Evolutionary conservation across 805 yeast genomes (phyloP).

Genomic region (Hanseniaspora singularis): DNA sequence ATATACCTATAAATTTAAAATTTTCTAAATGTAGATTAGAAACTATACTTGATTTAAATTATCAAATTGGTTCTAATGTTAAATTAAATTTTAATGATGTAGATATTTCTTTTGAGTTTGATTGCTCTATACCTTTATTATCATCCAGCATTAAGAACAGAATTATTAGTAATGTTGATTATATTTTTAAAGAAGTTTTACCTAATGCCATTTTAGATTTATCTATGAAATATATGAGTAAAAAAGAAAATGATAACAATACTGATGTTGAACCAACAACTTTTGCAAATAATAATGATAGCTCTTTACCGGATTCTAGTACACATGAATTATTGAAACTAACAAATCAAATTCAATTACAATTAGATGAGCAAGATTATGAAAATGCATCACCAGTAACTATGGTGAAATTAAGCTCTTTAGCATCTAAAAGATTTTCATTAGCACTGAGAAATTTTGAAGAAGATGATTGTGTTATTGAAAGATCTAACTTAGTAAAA

Average conservation of each 20-base stretch:
- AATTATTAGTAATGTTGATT: slow-evolving; percentile 27
- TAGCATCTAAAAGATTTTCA: slow-evolving; percentile 69
- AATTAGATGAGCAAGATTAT: too few species aligned
- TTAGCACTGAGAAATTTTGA: slow-evolving; percentile 37
- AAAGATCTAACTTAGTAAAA: slow-evolving; percentile 26
- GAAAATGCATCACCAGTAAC: slow-evolving; percentile 50
- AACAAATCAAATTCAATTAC: too few species aligned
- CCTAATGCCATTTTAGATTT: slow-evolving; percentile 29
- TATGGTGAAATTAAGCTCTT: slow-evolving; percentile 51
- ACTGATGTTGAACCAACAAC: not conserved
- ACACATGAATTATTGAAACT: too few species aligned
- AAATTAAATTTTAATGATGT: slow-evolving; percentile 31
- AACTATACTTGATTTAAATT: slow-evolving; percentile 26
- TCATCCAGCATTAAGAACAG: slow-evolving; percentile 28
- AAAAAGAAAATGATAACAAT: not conserved
- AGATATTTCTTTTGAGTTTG: slow-evolving; percentile 27
- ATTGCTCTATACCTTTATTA: slow-evolving; percentile 28
- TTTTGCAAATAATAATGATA: not conserved
- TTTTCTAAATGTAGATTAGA: slow-evolving; percentile 27
- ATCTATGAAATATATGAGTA: slow-evolving; percentile 12
- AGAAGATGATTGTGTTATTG: slow-evolving; percentile 37
- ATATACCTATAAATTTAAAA: slow-evolving; percentile 29
- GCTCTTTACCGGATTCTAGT: too few species aligned
- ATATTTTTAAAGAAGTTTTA: slow-evolving; percentile 27
- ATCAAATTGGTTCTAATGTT: slow-evolving; percentile 19